These are phyloP conservation scores for Coemansia sp. DNA, from an alignment of 192 early-diverging fungal genomes.

Conservation along the genomic window DNA sequence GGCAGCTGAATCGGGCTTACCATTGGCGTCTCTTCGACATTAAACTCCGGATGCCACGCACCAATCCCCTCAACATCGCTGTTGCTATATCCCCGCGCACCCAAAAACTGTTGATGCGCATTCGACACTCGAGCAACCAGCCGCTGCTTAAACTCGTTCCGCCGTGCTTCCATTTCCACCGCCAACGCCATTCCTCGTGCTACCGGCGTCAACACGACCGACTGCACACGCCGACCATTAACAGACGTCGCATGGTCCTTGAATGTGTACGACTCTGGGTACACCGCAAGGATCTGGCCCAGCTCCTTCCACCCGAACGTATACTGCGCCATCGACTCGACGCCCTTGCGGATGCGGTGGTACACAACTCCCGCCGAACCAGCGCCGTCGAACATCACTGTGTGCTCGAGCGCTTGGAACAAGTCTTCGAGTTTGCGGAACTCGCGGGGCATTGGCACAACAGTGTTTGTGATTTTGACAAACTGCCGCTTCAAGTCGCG, in stretches of 20 bases:
- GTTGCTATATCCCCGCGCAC: conserved; percentile 11
- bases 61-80: neutral
- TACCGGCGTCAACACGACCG: conserved; percentile 34
- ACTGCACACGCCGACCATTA: conserved; percentile 35
- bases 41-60: conserved; percentile 39
- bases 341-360: conserved; percentile 55
- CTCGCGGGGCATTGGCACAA: conserved; percentile 18
- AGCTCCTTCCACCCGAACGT: conserved; percentile 57
- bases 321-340: conserved; percentile 55
- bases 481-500: conserved; percentile 44
- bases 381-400: conserved; percentile 38
- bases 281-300: conserved; percentile 57
- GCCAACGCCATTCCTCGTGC: conserved; percentile 21
- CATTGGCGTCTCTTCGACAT: conserved; percentile 24
- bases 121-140: conserved; percentile 12
- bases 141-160: conserved; percentile 22
- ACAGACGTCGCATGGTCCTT: conserved; percentile 18
- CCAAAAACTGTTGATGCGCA: conserved; percentile 30
- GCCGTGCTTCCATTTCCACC: conserved; percentile 31
- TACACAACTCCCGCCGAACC: conserved; percentile 28
- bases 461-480: conserved; percentile 16
- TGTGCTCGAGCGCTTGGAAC: conserved; percentile 52
- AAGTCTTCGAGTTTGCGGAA: conserved; percentile 38
- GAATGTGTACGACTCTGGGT: conserved; percentile 53
- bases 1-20: conserved; percentile 31